phyloP scores from a whole-genome alignment of 2,329 filamentous ascomycete genomes.

The Dactylonectria macrodidyma region DNA sequence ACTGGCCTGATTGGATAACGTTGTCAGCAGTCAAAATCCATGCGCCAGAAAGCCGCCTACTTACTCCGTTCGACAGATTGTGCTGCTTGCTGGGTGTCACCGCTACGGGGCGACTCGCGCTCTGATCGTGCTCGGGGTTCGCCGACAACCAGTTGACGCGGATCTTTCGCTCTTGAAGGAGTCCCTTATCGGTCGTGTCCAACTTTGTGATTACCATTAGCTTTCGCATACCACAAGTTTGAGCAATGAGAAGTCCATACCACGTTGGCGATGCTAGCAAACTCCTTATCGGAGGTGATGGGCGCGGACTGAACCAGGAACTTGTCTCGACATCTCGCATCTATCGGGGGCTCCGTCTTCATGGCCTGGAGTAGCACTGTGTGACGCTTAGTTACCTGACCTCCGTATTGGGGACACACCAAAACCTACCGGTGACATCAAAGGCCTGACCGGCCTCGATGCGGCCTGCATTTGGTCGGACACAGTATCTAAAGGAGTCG shows the following conservation, averaged over 20 bases:
- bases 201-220: conserved; percentile 68
- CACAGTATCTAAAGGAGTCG: conserved; percentile 84
- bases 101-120: conserved; percentile 40
- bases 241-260: conserved; percentile 65
- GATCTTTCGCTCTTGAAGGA: conserved; percentile 95
- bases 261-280: conserved; percentile 83
- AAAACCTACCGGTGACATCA: conserved; percentile 85
- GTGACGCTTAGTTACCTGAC: conserved; percentile 31
- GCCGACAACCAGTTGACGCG: conserved; percentile 87
- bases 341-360: conserved; percentile 91
- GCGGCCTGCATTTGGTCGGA: conserved; percentile 95
- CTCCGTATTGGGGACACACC: conserved; percentile 2
- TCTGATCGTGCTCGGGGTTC: conserved; percentile 59
- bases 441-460: conserved; percentile 93
- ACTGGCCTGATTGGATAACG: conserved; percentile 46
- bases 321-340: conserved; percentile 96
- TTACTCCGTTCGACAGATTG: conserved; percentile 58
- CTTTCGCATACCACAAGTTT: neutral
- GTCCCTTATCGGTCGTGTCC: conserved; percentile 82
- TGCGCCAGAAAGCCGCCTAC: conserved; percentile 37
- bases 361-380: conserved; percentile 95
- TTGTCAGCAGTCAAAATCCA: conserved; percentile 29
- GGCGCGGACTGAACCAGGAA: conserved; percentile 95
- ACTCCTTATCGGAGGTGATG: conserved; percentile 87
- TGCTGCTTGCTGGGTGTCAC: conserved; percentile 60